Evolutionary conservation across 352 stramenopile species (phyloP).

Genomic region (Phytophthora pistaciae): DNA sequence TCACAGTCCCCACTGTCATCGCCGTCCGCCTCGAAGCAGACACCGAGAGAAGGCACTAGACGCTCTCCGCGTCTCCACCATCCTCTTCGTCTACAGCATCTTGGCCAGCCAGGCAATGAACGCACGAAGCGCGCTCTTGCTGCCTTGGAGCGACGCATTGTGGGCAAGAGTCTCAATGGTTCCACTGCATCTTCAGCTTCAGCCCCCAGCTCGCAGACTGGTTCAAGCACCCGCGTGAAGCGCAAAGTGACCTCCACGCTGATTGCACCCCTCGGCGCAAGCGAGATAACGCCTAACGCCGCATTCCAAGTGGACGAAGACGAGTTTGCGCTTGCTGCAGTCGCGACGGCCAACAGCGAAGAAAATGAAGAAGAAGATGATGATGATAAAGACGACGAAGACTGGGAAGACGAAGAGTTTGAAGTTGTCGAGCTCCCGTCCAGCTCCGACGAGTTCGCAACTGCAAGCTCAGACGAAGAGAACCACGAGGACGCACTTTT

Average conservation of each 20-base stretch:
- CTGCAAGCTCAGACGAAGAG: conserved; percentile 30
- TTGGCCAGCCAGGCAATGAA: conserved; percentile 51
- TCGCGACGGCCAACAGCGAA: conserved; percentile 2
- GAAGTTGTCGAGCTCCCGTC: conserved; percentile 77
- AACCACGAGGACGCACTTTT: conserved; percentile 3
- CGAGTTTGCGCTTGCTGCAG: background rate
- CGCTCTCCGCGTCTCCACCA: conserved; percentile 33
- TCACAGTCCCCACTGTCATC: conserved; percentile 19
- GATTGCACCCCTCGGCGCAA: conserved; percentile 26
- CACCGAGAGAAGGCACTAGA: background rate
- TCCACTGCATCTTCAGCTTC: conserved; percentile 12
- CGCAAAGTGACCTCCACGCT: conserved; percentile 34
- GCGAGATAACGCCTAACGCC: background rate
- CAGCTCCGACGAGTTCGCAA: conserved; percentile 57
- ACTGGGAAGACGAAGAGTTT: conserved; percentile 64
- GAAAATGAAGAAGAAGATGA: conserved; percentile 9
- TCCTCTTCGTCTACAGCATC: conserved; percentile 68
- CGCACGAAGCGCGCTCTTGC: conserved; percentile 64
- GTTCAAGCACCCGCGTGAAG: conserved; percentile 18
- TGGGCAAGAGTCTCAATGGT: conserved; percentile 42
- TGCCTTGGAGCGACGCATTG: conserved; percentile 76
- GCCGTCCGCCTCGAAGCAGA: background rate
- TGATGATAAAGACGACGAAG: conserved; percentile 33
- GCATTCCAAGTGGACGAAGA: conserved; percentile 2
- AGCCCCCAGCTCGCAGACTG: background rate